These are phyloP conservation scores for Penicillium sp. DNA, from an alignment of 2,329 filamentous ascomycete genomes.

Conservation along the genomic window DNA sequence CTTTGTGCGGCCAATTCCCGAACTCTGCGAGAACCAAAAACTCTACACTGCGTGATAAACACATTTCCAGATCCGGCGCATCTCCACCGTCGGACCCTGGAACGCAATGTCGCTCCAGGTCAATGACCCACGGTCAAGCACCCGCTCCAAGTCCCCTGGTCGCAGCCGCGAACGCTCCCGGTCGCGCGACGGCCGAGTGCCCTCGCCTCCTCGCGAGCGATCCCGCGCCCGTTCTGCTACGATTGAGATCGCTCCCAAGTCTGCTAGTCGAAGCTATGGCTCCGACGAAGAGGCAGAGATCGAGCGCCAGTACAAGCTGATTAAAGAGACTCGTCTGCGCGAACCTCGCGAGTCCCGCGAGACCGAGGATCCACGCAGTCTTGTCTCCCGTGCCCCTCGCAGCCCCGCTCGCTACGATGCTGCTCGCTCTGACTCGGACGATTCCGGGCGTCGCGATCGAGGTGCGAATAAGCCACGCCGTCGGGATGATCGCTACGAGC, in stretches of 20 bases:
- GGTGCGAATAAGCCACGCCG: constrained; percentile 8
- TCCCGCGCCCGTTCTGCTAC: constrained; percentile 26
- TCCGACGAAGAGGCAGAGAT: constrained; percentile 21
- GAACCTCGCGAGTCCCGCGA: background rate
- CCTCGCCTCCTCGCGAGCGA: constrained; percentile 30
- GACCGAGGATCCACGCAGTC: background rate
- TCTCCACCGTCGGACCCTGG: constrained; percentile 11
- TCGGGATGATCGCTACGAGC: constrained; percentile 29
- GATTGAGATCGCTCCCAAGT: constrained; percentile 17
- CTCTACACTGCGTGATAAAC: constrained; percentile 15
- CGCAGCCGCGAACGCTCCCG: constrained; percentile 42
- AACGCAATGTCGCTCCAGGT: constrained; percentile 38
- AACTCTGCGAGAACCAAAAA: background rate
- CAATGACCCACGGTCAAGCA: constrained; percentile 43
- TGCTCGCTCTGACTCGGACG: constrained; percentile 23
- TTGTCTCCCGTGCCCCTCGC: constrained; percentile 16
- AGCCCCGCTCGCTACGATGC: constrained; percentile 22
- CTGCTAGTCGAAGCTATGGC: constrained; percentile 10
- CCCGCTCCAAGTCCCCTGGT: constrained; percentile 47
- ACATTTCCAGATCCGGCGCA: constrained; percentile 13
- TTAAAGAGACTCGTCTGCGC: constrained; percentile 15
- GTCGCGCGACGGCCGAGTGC: constrained; percentile 41
- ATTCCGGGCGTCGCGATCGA: constrained; percentile 7
- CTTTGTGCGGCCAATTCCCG: background rate
- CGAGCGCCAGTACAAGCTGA: constrained; percentile 22